Conservation (phyloP, 306 rosid species). For the Abrus pulchellus region DNA sequence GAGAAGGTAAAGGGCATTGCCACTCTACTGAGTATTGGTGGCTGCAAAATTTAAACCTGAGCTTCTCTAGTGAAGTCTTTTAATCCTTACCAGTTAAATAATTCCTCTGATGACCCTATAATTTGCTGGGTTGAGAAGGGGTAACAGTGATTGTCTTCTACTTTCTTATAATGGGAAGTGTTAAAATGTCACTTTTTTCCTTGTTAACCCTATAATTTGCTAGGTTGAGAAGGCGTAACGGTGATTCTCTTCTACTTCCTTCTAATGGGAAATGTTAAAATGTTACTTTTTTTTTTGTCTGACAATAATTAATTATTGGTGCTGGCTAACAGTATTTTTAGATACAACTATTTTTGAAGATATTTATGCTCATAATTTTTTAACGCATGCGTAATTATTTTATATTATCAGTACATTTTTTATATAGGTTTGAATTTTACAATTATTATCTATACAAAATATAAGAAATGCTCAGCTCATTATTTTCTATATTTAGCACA, state of each 20-base stretch:
- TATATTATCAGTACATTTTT: neutral
- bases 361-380: neutral
- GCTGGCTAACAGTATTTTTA: neutral
- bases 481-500: neutral
- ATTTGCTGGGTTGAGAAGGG: constrained; percentile 37
- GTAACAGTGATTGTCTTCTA: constrained; percentile 7
- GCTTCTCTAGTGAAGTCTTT: constrained; percentile 1
- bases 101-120: constrained; percentile 6
- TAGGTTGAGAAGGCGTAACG: constrained; percentile 27
- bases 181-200: constrained; percentile 16
- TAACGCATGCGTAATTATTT: neutral
- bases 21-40: neutral
- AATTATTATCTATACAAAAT: neutral
- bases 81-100: constrained; percentile 2
- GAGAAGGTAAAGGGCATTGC: constrained; percentile 14
- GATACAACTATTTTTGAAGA: constrained; percentile 26
- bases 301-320: neutral
- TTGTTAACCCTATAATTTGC: constrained; percentile 32
- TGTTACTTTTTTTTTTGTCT: constrained; percentile 21
- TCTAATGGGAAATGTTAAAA: constrained; percentile 1
- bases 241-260: constrained; percentile 19
- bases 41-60: constrained; percentile 2
- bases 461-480: neutral
- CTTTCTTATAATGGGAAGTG: constrained; percentile 3
- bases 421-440: neutral